Conservation (phyloP, 352 stramenopile species). For the Globisporangium nunn region DNA sequence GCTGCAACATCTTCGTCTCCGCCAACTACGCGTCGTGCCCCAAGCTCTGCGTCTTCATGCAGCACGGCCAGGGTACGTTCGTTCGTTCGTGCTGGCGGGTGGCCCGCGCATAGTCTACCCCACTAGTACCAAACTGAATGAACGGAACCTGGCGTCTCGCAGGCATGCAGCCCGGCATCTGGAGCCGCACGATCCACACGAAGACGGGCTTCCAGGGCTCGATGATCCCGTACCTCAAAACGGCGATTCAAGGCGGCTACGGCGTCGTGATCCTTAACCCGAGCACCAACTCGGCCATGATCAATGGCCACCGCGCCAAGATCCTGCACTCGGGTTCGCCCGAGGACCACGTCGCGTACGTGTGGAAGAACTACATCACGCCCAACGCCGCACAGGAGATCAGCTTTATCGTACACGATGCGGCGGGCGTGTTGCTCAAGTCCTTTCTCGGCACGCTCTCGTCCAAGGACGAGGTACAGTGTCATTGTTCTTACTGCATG, state of each 20-base stretch:
- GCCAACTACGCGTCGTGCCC: conserved; percentile 72
- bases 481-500: too few species aligned
- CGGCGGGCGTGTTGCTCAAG: conserved; percentile 65
- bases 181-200: conserved; percentile 60
- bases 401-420: conserved; percentile 78
- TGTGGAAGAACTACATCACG: conserved; percentile 85
- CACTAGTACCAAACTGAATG: background rate
- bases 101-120: too few species aligned
- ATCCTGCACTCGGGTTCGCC: conserved; percentile 74
- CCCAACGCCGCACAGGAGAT: conserved; percentile 79
- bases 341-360: conserved; percentile 72
- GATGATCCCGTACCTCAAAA: conserved; percentile 87
- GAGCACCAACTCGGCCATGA: conserved; percentile 70
- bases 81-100: background rate
- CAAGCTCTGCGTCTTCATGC: conserved; percentile 80
- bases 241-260: conserved; percentile 77
- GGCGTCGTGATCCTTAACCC: conserved; percentile 79
- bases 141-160: background rate
- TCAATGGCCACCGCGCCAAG: conserved; percentile 78
- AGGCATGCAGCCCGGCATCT: conserved; percentile 71
- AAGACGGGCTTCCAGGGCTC: conserved; percentile 82
- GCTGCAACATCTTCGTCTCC: conserved; percentile 84
- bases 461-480: conserved; percentile 37
- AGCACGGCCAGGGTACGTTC: conserved; percentile 43
- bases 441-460: conserved; percentile 50